Conservation (phyloP, 2,329 filamentous ascomycete genomes). For the Xylariaceae sp. region DNA sequence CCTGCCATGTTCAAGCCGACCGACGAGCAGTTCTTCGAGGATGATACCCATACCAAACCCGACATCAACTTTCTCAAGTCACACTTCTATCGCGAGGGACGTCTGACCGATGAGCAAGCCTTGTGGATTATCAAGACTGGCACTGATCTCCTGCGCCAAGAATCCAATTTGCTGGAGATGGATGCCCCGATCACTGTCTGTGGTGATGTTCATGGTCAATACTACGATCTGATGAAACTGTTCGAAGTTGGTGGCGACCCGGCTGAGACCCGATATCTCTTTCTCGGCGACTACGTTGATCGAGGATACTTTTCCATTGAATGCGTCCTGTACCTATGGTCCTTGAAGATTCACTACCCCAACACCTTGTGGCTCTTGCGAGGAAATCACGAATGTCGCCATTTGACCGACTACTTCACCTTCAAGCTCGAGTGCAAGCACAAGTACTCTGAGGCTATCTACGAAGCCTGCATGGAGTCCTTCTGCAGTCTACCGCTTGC, state of each 20-base stretch:
- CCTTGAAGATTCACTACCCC: constrained; percentile 97
- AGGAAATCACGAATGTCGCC: constrained; percentile 97
- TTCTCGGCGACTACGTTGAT: constrained; percentile 97
- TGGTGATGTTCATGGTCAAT: constrained; percentile 97
- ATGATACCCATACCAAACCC: constrained; percentile 80
- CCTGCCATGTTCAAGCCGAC: constrained; percentile 89
- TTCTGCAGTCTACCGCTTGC: constrained; percentile 93
- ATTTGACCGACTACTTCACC: constrained; percentile 99
- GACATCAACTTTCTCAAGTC: constrained; percentile 94
- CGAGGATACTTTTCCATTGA: constrained; percentile 99
- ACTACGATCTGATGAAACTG: constrained; percentile 99
- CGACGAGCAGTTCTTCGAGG: constrained; percentile 91
- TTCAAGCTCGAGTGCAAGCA: constrained; percentile 99
- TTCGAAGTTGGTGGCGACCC: constrained; percentile 98
- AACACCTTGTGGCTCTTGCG: constrained; percentile 95
- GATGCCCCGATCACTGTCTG: constrained; percentile 98
- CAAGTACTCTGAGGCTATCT: constrained; percentile 95
- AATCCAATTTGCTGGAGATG: constrained; percentile 98
- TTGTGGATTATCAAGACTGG: constrained; percentile 90
- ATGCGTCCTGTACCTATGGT: constrained; percentile 97
- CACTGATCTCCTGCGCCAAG: constrained; percentile 78
- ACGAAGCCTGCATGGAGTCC: constrained; percentile 97
- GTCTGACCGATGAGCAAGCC: constrained; percentile 94
- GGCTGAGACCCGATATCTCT: constrained; percentile 92
- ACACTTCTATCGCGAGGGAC: constrained; percentile 96